Evolutionary conservation across 805 yeast species (phyloP).

Genomic region (Starmerella khaoyaiensis): DNA sequence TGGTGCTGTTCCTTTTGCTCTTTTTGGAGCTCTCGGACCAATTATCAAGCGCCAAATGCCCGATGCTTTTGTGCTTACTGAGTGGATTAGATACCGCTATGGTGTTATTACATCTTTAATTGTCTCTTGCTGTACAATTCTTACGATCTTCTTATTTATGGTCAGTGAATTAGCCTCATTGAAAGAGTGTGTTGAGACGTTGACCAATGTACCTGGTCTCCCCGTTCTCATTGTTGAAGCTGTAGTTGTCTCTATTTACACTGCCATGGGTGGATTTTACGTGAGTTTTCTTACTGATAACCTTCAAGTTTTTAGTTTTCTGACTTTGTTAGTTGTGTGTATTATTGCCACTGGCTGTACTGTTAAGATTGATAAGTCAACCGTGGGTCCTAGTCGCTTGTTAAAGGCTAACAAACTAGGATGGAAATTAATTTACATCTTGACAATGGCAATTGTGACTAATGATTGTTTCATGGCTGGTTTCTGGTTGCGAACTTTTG

Average conservation of each 20-base stretch:
- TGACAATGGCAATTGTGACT: slow-evolving; percentile 75
- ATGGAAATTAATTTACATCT: slow-evolving; percentile 78
- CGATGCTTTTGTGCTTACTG: slow-evolving; percentile 80
- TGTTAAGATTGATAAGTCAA: slow-evolving; percentile 46
- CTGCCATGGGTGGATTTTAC: slow-evolving; percentile 77
- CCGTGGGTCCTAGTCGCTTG: slow-evolving; percentile 51
- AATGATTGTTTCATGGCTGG: slow-evolving; percentile 86
- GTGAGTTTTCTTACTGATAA: slow-evolving; percentile 82
- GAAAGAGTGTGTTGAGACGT: slow-evolving; percentile 57
- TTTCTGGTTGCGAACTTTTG: slow-evolving; percentile 90
- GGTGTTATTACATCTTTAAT: slow-evolving; percentile 66
- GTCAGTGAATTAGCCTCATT: slow-evolving; percentile 76
- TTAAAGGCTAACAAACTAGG: slow-evolving; percentile 59
- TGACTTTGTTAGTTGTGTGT: slow-evolving; percentile 54
- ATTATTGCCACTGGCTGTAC: slow-evolving; percentile 67
- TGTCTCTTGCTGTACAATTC: slow-evolving; percentile 64
- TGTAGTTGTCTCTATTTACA: slow-evolving; percentile 77
- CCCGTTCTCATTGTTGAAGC: slow-evolving; percentile 78
- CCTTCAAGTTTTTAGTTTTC: slow-evolving; percentile 62
- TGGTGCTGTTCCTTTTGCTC: slow-evolving; percentile 72
- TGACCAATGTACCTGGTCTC: slow-evolving; percentile 67
- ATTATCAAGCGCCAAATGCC: slow-evolving; percentile 67
- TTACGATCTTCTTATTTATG: slow-evolving; percentile 78
- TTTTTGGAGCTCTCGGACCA: slow-evolving; percentile 77
- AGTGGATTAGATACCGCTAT: slow-evolving; percentile 80